Evolutionary conservation across 1,284 basidiomycete species (phyloP), one percentile per base, ranked within the genome.

Genomic region (Ustilago trichophora): DNA sequence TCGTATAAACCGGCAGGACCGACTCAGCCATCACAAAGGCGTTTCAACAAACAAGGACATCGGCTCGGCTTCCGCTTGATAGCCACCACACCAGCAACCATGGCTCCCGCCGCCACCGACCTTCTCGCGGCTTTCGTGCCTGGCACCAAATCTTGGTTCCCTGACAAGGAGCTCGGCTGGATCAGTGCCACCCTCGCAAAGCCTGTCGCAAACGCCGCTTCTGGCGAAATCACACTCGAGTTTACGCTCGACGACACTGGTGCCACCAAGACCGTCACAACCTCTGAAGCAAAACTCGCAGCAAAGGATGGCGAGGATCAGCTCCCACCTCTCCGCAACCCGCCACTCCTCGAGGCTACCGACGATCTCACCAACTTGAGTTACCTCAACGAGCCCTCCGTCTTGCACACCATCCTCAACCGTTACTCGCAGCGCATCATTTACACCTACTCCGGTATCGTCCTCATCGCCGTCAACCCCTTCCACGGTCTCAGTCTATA

Each of bases 301-400:
- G 67, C 58, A 10, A 58, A 70, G 13, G 60, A 62, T 36, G 73
- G 62, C 35, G 56, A 58, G 10, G 75, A 77, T 13, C 74, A 78
- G 31, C 86, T 98, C 16, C 96, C 96, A 38, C 95, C 94, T 37
- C 84, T 99, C 75, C 90, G 95, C 72, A 98, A 98, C 83, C 96
- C 96, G 21, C 96, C 95, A 32, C 84, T 97, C 53, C 85, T 98
- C 60, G 95, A 98, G 85, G 93, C 92, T 24, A 92, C 93, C 32
- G 95, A 99, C 84, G 95, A 99, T 85, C 86, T 99, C 79, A 95
- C 96, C 42, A 96, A 93, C 60, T 87, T 99, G 77, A 96, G 93
- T 55, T 94, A 98, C 85, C 86, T 99, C 74, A 98, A 98, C 80
- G 96, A 99, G 82, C 95, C 95, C 52, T 31, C 76, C 93, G 95